These are phyloP conservation scores for Yarrowia sp. DNA, from an alignment of 805 yeast genomes.

Conservation along the genomic window DNA sequence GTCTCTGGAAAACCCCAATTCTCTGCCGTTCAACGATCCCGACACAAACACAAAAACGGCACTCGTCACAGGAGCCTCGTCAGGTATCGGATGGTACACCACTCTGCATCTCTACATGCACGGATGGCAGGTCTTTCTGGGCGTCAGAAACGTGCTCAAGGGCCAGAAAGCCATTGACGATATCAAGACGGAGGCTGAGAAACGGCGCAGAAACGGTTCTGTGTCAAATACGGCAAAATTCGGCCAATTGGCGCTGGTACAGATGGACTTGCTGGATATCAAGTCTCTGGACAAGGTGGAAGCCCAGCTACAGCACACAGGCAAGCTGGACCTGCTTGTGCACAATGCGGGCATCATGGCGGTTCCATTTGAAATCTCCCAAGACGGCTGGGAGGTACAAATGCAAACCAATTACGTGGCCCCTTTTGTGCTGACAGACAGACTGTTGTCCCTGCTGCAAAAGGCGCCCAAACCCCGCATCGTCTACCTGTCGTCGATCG, in stretches of 20 bases:
- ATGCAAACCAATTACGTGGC: slow-evolving; percentile 74
- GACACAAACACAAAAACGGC: slow-evolving; percentile 55
- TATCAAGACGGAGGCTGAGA: slow-evolving; percentile 52
- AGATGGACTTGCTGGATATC: slow-evolving; percentile 26
- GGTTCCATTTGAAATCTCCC: slow-evolving; percentile 58
- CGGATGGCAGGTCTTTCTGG: slow-evolving; percentile 71
- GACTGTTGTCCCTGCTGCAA: slow-evolving; percentile 50
- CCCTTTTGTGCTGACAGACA: slow-evolving; percentile 64
- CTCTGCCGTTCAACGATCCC: slow-evolving; percentile 63
- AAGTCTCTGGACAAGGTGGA: slow-evolving; percentile 1
- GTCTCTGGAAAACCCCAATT: slow-evolving; percentile 42
- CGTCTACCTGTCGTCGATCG: slow-evolving; percentile 61
- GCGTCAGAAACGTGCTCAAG: slow-evolving; percentile 60
- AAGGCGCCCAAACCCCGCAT: slow-evolving; percentile 45
- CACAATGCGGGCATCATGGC: slow-evolving; percentile 84
- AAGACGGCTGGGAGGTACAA: slow-evolving; percentile 73
- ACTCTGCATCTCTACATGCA: slow-evolving; percentile 73
- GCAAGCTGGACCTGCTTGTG: slow-evolving; percentile 54
- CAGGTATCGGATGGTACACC: slow-evolving; percentile 77
- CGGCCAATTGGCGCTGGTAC: slow-evolving; percentile 27
- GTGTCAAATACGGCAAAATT: slow-evolving; percentile 2
- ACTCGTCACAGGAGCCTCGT: slow-evolving; percentile 74
- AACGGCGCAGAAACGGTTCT: slow-evolving; percentile 28
- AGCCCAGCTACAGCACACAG: neutral
- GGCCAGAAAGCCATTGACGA: slow-evolving; percentile 57